phyloP scores from a whole-genome alignment of 202 grass and related monocot genomes.

The Dendrocalamus latiflorus region DNA sequence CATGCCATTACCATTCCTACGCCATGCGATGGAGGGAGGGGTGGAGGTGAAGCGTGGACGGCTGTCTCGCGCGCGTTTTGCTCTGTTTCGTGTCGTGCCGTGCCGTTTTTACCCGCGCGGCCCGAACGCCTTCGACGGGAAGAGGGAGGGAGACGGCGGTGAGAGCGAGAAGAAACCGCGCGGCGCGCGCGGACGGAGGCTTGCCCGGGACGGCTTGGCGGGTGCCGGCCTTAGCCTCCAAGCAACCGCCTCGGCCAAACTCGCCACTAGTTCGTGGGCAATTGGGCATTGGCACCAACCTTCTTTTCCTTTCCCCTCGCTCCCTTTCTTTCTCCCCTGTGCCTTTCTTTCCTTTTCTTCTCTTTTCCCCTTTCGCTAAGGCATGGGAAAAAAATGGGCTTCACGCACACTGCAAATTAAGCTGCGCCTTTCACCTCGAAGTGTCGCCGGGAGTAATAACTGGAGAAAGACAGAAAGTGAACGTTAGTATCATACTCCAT shows the following conservation, averaged over 20 bases:
- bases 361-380: background rate
- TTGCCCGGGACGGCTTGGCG: background rate
- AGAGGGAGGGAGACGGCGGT: background rate
- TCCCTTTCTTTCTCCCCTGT: background rate
- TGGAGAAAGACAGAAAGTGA: background rate
- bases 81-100: background rate
- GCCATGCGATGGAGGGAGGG: background rate
- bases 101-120: background rate
- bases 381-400: background rate
- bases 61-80: background rate
- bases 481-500: background rate
- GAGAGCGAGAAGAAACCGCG: background rate
- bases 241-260: constrained; percentile 33
- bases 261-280: background rate
- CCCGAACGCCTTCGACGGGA: background rate
- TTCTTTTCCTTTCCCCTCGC: background rate
- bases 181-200: background rate
- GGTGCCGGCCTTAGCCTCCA: constrained; percentile 29
- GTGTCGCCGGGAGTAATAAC: background rate
- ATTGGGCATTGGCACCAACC: background rate
- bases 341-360: background rate
- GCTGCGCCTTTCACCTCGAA: background rate
- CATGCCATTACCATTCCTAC: background rate
- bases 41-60: background rate
- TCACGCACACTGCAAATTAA: background rate